Evolutionary conservation across 202 grass and related monocot species (phyloP).

Genomic region (Eragrostis tef): DNA sequence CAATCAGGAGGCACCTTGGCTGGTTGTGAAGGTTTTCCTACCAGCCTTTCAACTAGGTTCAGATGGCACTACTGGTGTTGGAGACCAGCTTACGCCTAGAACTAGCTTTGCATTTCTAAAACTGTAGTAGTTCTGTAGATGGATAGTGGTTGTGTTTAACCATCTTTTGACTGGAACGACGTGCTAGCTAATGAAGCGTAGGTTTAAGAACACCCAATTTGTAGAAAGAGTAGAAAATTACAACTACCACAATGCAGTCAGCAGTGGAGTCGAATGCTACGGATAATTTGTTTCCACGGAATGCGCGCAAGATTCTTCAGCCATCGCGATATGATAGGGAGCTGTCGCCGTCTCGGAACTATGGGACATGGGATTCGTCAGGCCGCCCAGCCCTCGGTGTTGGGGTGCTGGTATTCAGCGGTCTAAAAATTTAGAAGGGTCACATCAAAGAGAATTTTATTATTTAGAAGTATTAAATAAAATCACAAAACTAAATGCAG

Average conservation of each 20-base stretch:
- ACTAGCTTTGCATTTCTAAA: conserved; percentile 23
- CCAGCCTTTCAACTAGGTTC: neutral
- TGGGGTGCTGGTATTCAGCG: no score
- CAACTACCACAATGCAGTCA: neutral
- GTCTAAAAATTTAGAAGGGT: no score
- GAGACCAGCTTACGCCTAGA: neutral
- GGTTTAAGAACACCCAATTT: neutral
- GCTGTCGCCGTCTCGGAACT: conserved; percentile 10
- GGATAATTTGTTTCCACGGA: neutral
- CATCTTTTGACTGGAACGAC: conserved; percentile 27
- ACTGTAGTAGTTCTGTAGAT: neutral
- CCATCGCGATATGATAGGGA: conserved; percentile 9
- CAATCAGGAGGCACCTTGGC: neutral
- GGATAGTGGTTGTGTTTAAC: neutral
- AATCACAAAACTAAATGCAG: no score
- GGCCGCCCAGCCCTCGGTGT: no score
- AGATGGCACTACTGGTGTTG: neutral
- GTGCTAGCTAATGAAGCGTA: neutral
- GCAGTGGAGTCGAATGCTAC: neutral
- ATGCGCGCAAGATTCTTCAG: conserved; percentile 21
- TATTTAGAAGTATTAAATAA: no score
- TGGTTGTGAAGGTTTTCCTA: neutral
- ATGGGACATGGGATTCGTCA: neutral
- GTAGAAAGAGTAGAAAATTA: neutral
- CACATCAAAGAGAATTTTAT: no score